A percentile compares a stretch with the other conserved stretches of the same genome.
These are phyloP conservation scores for Microdochium paspali DNA, from an alignment of 2,329 filamentous ascomycete genomes.

Conservation along the genomic window DNA sequence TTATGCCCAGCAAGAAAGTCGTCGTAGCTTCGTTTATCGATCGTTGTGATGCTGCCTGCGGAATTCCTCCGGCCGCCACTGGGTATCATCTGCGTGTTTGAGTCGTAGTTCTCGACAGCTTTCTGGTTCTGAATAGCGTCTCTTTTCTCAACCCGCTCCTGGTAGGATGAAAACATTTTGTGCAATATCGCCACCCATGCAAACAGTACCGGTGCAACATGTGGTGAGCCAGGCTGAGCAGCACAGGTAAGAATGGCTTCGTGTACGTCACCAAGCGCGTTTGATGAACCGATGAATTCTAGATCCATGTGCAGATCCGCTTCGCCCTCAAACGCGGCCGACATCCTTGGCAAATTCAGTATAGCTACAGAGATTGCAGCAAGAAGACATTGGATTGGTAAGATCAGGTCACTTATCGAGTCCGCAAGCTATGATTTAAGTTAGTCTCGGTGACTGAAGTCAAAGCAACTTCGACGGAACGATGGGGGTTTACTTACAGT, in stretches of 20 bases:
- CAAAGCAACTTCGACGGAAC: slow-evolving; percentile 1
- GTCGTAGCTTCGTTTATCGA: slow-evolving; percentile 51
- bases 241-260: slow-evolving; percentile 52
- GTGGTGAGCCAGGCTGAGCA: slow-evolving; percentile 43
- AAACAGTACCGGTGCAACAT: slow-evolving; percentile 65
- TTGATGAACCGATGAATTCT: slow-evolving; percentile 59
- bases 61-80: slow-evolving; percentile 42
- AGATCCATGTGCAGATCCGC: slow-evolving; percentile 30
- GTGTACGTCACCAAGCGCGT: slow-evolving; percentile 65
- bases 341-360: slow-evolving; percentile 53
- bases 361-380: slow-evolving; percentile 63
- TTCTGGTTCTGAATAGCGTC: slow-evolving; percentile 49
- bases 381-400: slow-evolving; percentile 60
- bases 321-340: slow-evolving; percentile 44
- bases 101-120: slow-evolving; percentile 43
- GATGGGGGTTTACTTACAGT: slow-evolving; percentile 31
- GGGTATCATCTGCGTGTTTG: slow-evolving; percentile 32
- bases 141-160: slow-evolving; percentile 50
- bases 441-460: neutral
- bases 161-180: slow-evolving; percentile 55
- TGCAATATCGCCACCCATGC: slow-evolving; percentile 74
- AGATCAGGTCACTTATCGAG: slow-evolving; percentile 37
- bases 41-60: slow-evolving; percentile 52
- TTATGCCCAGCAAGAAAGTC: slow-evolving; percentile 42
- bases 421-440: slow-evolving; percentile 22